Evolutionary conservation across 768 basidiomycete species (phyloP).

Genomic region (Collybia mongolica): DNA sequence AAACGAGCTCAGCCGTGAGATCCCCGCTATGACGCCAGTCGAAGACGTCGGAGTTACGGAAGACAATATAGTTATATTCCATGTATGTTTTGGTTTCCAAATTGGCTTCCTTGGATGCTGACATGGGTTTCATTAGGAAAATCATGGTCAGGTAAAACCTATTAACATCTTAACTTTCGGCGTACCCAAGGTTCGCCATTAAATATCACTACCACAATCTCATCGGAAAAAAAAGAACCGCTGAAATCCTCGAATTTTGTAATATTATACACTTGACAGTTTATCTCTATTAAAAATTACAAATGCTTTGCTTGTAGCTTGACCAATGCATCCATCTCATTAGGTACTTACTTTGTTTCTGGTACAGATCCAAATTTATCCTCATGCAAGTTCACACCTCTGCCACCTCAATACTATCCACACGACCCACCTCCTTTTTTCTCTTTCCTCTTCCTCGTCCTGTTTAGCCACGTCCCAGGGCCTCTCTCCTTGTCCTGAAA

Average conservation of each 20-base stretch:
- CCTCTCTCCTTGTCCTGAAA: constrained; percentile 34
- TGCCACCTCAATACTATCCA: constrained; percentile 61
- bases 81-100: constrained; percentile 35
- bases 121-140: constrained; percentile 27
- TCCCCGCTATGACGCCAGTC: constrained; percentile 46
- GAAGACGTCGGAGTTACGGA: constrained; percentile 56
- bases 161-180: constrained; percentile 51
- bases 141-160: constrained; percentile 33
- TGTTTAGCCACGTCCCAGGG: constrained; percentile 51
- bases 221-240: not conserved
- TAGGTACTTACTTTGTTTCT: too few relatives aligned
- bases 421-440: constrained; percentile 69
- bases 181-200: constrained; percentile 13
- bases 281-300: too few relatives aligned
- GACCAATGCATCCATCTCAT: too few relatives aligned
- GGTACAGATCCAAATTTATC: not conserved
- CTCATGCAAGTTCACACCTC: constrained; percentile 6
- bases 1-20: constrained; percentile 38
- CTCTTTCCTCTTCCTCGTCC: constrained; percentile 55
- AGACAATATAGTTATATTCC: constrained; percentile 57
- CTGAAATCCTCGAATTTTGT: not conserved
- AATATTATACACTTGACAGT: too few relatives aligned
- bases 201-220: not conserved
- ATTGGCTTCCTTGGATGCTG: constrained; percentile 1
- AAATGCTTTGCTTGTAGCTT: too few relatives aligned